phyloP scores from a whole-genome alignment of 352 stramenopile species.

The Phytophthora niederhauseri region DNA sequence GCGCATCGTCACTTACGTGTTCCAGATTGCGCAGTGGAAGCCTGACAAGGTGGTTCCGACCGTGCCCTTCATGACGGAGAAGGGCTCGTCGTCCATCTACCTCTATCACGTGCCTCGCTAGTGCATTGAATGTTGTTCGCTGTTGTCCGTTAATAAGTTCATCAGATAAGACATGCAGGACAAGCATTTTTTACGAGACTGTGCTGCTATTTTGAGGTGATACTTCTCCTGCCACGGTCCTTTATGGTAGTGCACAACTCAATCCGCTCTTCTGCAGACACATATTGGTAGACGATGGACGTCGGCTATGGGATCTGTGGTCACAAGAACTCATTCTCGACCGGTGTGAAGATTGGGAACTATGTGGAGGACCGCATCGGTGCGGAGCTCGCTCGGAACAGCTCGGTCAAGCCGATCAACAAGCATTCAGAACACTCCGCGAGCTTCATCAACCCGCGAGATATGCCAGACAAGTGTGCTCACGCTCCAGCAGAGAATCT shows the following conservation, averaged over 20 bases:
- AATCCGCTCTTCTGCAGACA: constrained; percentile 5
- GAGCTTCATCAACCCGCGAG: constrained; percentile 57
- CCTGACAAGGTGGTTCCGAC: constrained; percentile 44
- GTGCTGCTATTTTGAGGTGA: constrained; percentile 7
- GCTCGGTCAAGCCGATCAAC: constrained; percentile 44
- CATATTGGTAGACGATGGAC: constrained; percentile 31
- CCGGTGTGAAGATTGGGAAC: constrained; percentile 79
- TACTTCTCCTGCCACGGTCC: background rate
- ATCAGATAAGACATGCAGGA: constrained; percentile 12
- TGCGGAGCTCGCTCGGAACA: constrained; percentile 45
- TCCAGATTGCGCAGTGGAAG: constrained; percentile 63
- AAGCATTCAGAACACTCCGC: constrained; percentile 54
- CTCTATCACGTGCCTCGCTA: constrained; percentile 46
- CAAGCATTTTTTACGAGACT: constrained; percentile 24
- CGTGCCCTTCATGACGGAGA: constrained; percentile 68
- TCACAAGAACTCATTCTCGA: constrained; percentile 86
- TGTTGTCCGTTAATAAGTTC: constrained; percentile 10
- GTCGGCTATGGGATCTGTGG: constrained; percentile 76
- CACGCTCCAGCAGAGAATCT: constrained; percentile 59
- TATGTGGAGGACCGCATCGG: constrained; percentile 86
- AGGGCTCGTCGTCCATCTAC: constrained; percentile 52
- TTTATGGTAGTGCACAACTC: background rate
- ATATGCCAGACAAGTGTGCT: constrained; percentile 62
- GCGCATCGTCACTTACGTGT: constrained; percentile 72
- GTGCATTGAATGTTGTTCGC: background rate